A percentile compares a stretch with the other conserved stretches of the same genome.
phyloP scores from a whole-genome alignment of 2,329 filamentous ascomycete genomes.

The Exophiala lecanii-corni region DNA sequence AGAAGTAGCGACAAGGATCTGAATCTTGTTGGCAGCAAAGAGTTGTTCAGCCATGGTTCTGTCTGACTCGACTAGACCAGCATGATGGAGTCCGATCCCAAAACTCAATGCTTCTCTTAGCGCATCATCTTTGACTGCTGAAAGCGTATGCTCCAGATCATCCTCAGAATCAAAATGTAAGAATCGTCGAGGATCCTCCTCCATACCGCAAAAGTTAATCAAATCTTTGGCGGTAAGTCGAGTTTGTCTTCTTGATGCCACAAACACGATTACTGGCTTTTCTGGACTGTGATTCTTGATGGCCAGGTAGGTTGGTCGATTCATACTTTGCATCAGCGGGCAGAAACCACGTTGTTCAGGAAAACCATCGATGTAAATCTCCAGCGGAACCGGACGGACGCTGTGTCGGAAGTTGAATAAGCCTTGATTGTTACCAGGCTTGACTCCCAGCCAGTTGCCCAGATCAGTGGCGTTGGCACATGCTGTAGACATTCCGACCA shows the following conservation, averaged over 20 bases:
- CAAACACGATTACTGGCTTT: constrained; percentile 97
- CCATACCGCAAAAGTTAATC: constrained; percentile 97
- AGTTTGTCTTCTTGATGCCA: constrained; percentile 90
- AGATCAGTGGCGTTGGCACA: constrained; percentile 94
- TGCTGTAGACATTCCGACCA: constrained; percentile 98
- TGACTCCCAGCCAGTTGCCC: constrained; percentile 94
- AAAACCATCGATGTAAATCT: constrained; percentile 97
- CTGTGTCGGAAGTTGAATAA: constrained; percentile 97
- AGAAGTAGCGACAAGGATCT: constrained; percentile 91
- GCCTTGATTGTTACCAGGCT: constrained; percentile 58
- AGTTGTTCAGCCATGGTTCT: constrained; percentile 87
- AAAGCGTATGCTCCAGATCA: constrained; percentile 81
- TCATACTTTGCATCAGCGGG: constrained; percentile 98
- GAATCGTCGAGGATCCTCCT: constrained; percentile 92
- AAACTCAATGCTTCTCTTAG: constrained; percentile 93
- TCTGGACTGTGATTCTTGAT: constrained; percentile 95
- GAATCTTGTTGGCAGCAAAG: constrained; percentile 96
- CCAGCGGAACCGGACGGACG: constrained; percentile 88
- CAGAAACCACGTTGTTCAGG: constrained; percentile 93
- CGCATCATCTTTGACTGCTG: constrained; percentile 86
- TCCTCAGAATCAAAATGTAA: constrained; percentile 84
- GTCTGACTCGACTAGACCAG: constrained; percentile 91
- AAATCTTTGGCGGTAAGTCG: constrained; percentile 91
- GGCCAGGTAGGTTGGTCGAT: constrained; percentile 89
- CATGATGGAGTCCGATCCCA: constrained; percentile 94